Base-by-base conservation (phyloP, 345 rosid species). In the Lumnitzera racemosa region DNA sequence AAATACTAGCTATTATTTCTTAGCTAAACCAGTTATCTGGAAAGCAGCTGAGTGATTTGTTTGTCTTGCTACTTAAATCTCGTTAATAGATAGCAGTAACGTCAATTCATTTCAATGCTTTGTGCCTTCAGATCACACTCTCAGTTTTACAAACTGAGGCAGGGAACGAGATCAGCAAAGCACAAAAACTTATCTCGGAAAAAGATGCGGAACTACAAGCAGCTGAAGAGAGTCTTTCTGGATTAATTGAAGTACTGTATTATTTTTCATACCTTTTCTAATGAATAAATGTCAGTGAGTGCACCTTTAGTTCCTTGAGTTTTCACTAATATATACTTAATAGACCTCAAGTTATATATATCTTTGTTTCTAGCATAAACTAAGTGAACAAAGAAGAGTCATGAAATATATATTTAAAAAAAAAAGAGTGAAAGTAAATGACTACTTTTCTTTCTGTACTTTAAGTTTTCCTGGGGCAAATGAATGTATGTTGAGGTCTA, bases 141-240 rank as follows among this genome's bases (percentile, higher is more conserved):
- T 78, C 81, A 56, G 64, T 63, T 77, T 70, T 94, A 80, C 96
- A 86, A 84, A 76, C 56, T 52, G 66, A 75, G 72, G 95, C 90
- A 61, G 96, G 84, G 72, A 76, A 73, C 67, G 96, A 88, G 73
- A 88, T 88, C 48, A 57, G 65, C 57, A 90, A 81, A 66, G 97
- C 86, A 52, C 89, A 84, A 65, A 76, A 83, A 60, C 81, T 84
- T 61, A 59, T 90, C 62, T 74, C 75, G 17, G 84, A 84, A 66
- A 88, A 94, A 64, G 91, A 83, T 76, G 81, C 77, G 55, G 97
- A 90, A 71, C 59, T 88, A 58, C 80, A 58, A 70, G 89, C 81
- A 70, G 92, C 88, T 52, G 97, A 88, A 72, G 97, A 82, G 71
- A 81, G 78, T 79, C 84, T 90, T 46, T 77, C 85, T 20, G 99